Conservation (phyloP, 2,329 filamentous ascomycete genomes). For the Nannizziopsis barbatae region DNA sequence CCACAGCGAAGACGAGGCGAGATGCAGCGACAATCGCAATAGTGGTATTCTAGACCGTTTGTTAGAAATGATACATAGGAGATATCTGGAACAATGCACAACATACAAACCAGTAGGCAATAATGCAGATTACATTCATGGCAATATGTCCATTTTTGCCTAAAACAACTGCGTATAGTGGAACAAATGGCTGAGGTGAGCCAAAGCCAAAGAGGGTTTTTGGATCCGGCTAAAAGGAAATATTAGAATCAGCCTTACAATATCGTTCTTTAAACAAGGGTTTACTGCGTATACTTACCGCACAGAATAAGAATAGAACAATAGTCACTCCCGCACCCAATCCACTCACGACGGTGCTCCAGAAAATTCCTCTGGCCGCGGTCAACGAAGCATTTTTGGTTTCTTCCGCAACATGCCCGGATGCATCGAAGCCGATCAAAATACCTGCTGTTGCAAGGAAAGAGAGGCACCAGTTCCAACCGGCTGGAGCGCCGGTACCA, state of each 20-base stretch:
- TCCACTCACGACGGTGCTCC: constrained; percentile 48
- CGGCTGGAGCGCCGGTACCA: constrained; percentile 43
- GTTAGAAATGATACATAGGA: not conserved
- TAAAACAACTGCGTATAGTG: constrained; percentile 47
- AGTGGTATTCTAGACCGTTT: constrained; percentile 40
- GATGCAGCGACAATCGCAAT: constrained; percentile 50
- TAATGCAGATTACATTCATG: constrained; percentile 49
- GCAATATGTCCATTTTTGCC: constrained; percentile 48
- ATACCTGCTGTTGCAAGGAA: constrained; percentile 51
- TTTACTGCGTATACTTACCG: constrained; percentile 27
- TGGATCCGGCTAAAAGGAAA: constrained; percentile 37
- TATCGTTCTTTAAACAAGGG: not conserved
- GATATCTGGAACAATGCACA: not conserved
- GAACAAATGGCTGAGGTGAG: constrained; percentile 49
- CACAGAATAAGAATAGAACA: constrained; percentile 50
- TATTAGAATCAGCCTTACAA: constrained; percentile 11
- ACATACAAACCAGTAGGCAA: constrained; percentile 43
- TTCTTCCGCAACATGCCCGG: constrained; percentile 51
- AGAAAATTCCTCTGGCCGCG: constrained; percentile 51
- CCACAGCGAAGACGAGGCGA: constrained; percentile 52
- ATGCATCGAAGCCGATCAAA: constrained; percentile 51
- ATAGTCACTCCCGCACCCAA: constrained; percentile 46
- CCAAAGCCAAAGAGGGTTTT: constrained; percentile 44
- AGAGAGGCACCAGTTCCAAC: constrained; percentile 54
- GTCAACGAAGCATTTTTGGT: constrained; percentile 47